phyloP scores from a whole-genome alignment of 2,329 filamentous ascomycete species.

The Phialemoniopsis sp. region DNA sequence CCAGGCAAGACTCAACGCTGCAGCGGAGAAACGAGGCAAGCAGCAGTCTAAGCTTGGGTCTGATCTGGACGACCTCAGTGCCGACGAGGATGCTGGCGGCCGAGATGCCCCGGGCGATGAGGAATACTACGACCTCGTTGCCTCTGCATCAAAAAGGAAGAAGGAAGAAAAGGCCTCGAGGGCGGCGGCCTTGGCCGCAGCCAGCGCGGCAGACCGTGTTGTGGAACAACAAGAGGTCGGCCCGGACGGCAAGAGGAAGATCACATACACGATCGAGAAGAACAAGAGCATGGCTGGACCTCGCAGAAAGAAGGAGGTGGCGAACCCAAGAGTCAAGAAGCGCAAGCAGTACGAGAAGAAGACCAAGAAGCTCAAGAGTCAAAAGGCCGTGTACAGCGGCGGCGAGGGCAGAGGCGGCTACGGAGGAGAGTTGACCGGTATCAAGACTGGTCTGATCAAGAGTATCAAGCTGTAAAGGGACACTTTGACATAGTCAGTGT shows the following conservation, averaged over 20 bases:
- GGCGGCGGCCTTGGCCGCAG: slow-evolving; percentile 51
- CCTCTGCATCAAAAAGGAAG: slow-evolving; percentile 65
- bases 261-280: slow-evolving; percentile 92
- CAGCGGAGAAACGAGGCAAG: slow-evolving; percentile 79
- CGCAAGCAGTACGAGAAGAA: slow-evolving; percentile 93
- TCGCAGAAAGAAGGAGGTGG: slow-evolving; percentile 85
- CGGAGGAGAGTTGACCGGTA: slow-evolving; percentile 87
- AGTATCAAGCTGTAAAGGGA: slow-evolving; percentile 74
- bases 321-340: slow-evolving; percentile 98
- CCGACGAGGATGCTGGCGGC: slow-evolving; percentile 42
- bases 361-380: slow-evolving; percentile 92
- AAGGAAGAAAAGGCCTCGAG: slow-evolving; percentile 65
- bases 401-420: slow-evolving; percentile 83
- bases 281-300: slow-evolving; percentile 73
- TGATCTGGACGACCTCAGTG: slow-evolving; percentile 61
- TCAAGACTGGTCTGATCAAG: slow-evolving; percentile 90
- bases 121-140: slow-evolving; percentile 89
- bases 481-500: too few species aligned
- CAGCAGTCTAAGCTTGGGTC: slow-evolving; percentile 59
- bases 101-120: slow-evolving; percentile 45
- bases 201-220: slow-evolving; percentile 59
- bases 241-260: slow-evolving; percentile 83
- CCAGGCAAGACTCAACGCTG: slow-evolving; percentile 79
- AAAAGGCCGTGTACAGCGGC: slow-evolving; percentile 81
- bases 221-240: slow-evolving; percentile 67